Evolutionary conservation across 2,329 filamentous ascomycete species (phyloP).

Genomic region (Apiospora hydei): DNA sequence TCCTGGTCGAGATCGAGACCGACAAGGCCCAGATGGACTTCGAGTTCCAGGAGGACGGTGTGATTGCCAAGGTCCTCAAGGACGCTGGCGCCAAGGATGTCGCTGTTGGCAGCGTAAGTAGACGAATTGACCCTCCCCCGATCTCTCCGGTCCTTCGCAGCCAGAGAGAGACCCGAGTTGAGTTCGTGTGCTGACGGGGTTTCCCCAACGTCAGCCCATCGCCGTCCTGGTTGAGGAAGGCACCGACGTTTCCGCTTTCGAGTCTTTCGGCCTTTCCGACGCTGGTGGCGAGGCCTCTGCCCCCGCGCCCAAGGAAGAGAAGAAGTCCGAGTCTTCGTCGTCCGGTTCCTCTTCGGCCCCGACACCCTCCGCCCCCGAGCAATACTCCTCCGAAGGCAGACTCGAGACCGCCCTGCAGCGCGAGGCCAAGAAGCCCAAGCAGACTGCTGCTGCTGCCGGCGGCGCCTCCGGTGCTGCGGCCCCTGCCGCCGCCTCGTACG

Average conservation of each 20-base stretch:
- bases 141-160: not conserved
- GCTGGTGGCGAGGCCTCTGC: constrained; percentile 81
- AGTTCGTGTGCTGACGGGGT: constrained; percentile 29
- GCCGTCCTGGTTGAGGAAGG: constrained; percentile 94
- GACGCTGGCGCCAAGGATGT: constrained; percentile 94
- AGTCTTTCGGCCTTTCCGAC: constrained; percentile 86
- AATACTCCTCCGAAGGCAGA: constrained; percentile 77
- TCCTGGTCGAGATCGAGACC: constrained; percentile 97
- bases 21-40: constrained; percentile 99
- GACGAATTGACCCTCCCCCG: constrained; percentile 16
- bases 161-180: not conserved
- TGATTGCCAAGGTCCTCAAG: constrained; percentile 92
- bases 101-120: constrained; percentile 86
- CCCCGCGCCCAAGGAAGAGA: constrained; percentile 70
- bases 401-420: constrained; percentile 87
- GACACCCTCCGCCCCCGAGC: constrained; percentile 62
- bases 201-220: constrained; percentile 73
- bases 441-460: constrained; percentile 73
- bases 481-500: constrained; percentile 70
- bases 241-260: constrained; percentile 85
- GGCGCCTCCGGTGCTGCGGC: constrained; percentile 57
- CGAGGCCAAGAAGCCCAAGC: constrained; percentile 88
- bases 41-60: constrained; percentile 98
- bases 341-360: constrained; percentile 67
- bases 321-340: constrained; percentile 67